Conservation (phyloP, 2,329 filamentous ascomycete species). For the Rhexocercosporidium sp. region DNA sequence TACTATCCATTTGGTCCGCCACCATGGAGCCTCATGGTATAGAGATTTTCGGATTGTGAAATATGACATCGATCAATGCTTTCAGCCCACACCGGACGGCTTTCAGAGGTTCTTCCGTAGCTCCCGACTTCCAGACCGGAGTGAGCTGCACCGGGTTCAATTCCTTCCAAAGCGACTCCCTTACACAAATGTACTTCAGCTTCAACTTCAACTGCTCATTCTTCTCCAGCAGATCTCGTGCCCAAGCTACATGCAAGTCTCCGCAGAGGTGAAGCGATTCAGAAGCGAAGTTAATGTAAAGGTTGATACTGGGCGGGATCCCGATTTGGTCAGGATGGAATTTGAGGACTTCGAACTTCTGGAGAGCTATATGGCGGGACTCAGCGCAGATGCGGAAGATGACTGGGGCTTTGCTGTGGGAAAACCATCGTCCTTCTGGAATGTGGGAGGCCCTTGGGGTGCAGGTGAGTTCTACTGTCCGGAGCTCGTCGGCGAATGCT, state of each 20-base stretch:
- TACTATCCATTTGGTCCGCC: background rate
- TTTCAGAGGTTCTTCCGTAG: background rate
- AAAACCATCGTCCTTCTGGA: constrained; percentile 26
- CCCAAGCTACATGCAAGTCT: constrained; percentile 15
- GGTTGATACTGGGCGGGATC: constrained; percentile 2
- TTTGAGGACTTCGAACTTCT: constrained; percentile 33
- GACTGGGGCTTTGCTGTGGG: constrained; percentile 26
- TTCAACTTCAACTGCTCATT: constrained; percentile 24
- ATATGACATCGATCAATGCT: constrained; percentile 21
- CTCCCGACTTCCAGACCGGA: background rate
- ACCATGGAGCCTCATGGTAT: background rate
- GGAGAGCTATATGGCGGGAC: constrained; percentile 28
- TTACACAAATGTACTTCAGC: constrained; percentile 21
- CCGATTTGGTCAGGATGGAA: constrained; percentile 31
- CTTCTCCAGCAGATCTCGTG: constrained; percentile 19
- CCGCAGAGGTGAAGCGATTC: constrained; percentile 25
- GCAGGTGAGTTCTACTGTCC: constrained; percentile 27
- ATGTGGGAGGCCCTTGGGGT: constrained; percentile 17
- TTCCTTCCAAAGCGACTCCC: constrained; percentile 17
- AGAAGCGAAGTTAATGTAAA: constrained; percentile 28
- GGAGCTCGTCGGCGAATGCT: constrained; percentile 18
- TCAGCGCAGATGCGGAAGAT: constrained; percentile 31
- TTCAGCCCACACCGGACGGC: constrained; percentile 12
- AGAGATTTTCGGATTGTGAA: constrained; percentile 11
- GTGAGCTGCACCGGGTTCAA: constrained; percentile 21